These are phyloP conservation scores for Xanthoconium stramineum DNA, from an alignment of 768 basidiomycete genomes.

Conservation along the genomic window DNA sequence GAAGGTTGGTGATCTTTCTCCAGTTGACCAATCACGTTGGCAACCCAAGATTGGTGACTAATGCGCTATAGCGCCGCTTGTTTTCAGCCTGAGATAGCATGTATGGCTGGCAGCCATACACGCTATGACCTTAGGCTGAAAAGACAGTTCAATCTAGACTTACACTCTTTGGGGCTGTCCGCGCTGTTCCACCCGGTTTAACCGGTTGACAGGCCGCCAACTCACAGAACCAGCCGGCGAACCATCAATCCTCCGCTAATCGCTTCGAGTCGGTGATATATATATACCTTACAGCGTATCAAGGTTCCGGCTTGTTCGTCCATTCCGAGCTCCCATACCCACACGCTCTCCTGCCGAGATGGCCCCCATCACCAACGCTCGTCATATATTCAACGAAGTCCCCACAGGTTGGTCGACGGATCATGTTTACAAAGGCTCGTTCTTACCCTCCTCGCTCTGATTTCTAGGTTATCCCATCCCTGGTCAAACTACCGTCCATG, in stretches of 20 bases:
- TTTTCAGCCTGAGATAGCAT: no score
- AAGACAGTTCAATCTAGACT: no score
- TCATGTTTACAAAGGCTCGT: background rate
- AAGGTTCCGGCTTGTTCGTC: background rate
- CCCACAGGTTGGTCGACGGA: background rate
- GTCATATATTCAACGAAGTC: background rate
- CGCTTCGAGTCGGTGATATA: background rate
- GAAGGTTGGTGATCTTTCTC: no score
- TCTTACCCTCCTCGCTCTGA: background rate
- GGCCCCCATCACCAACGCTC: background rate
- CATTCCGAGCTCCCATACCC: background rate
- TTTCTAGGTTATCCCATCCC: slow-evolving; percentile 1
- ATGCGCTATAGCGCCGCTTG: no score
- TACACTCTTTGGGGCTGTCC: no score
- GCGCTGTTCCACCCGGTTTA: no score
- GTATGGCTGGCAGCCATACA: no score
- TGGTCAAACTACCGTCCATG: background rate
- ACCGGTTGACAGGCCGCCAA: no score
- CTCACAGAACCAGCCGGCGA: background rate
- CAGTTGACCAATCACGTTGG: no score
- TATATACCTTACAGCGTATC: background rate
- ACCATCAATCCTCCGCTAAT: background rate
- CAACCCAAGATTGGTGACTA: no score
- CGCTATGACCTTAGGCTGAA: no score
- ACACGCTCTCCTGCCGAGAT: background rate